Evolutionary conservation across 164 flowering plant genomes (phyloP), one percentile per base, ranked within the genome.

Genomic region (Macadamia integrifolia): DNA sequence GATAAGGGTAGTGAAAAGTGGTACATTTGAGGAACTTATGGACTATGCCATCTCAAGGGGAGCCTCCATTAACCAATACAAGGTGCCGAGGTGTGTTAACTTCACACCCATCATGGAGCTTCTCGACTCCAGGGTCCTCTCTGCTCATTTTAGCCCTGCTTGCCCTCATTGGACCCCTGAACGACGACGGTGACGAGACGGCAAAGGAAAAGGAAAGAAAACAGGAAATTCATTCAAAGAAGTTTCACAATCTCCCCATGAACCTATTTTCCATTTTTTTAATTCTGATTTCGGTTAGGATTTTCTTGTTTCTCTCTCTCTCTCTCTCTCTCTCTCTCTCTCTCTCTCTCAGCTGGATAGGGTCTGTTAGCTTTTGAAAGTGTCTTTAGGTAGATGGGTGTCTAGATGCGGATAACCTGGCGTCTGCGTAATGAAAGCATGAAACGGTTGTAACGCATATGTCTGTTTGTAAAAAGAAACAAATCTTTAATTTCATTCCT

Each of bases 11-110:
- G 92, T 88, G 66, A 81, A 76, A 67, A 76, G 57, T 10, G 96
- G 96, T 0, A 87, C 96, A 10, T 88, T 88, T 70, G 96, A 90
- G 67, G 91, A 88, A 74, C 77, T 90, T 1, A 90, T 90, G 96
- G 96, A 90, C 74, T 87, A 88, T 30, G 93, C 96, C 4, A 87
- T 90, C 3, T 85, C 91, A 0, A 74, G 88, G 40, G 96, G 96
- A 6, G 93, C 93, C 0, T 90, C 96, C 0, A 88, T 88, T 14
- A 88, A 90, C 68, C 96, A 90, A 68, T 90, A 85, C 77, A 90
- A 90, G 76, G 88, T 75, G 10, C 93, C 96, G 1, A 78, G 96
- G 73, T 90, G 96, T 60, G 92, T 90, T 8, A 88, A 68, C 69
- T 81, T 83, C 71, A 80, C 85, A 8, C 93, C 93, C 7, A 83